phyloP scores from a whole-genome alignment of 495 filamentous ascomycete species.

The Podospora appendiculata region DNA sequence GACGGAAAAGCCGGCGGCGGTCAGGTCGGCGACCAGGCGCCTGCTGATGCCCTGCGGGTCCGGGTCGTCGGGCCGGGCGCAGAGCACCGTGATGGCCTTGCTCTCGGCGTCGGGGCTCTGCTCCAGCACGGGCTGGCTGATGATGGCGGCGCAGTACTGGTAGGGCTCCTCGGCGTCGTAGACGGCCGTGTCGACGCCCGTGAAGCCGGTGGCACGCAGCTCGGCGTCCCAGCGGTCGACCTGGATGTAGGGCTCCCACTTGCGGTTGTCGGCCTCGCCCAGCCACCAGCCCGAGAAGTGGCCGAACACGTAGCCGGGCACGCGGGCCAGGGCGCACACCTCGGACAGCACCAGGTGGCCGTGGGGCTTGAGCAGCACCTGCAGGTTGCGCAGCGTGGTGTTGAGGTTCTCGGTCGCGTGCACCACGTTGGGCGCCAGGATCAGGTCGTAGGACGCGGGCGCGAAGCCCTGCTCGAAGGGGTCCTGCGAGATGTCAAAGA shows the following conservation, averaged over 20 bases:
- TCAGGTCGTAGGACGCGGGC: slow-evolving; percentile 40
- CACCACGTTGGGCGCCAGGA: slow-evolving; percentile 46
- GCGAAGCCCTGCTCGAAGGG: slow-evolving; percentile 43
- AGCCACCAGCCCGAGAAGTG: slow-evolving; percentile 23
- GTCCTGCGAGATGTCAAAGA: slow-evolving; percentile 42
- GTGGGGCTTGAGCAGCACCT: slow-evolving; percentile 28
- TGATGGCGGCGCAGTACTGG: slow-evolving; percentile 3
- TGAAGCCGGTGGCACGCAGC: slow-evolving; percentile 35
- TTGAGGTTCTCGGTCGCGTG: slow-evolving; percentile 35
- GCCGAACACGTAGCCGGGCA: slow-evolving; percentile 28
- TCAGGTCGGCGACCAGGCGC: not conserved
- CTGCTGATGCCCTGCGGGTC: no score
- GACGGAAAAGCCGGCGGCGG: not conserved
- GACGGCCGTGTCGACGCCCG: slow-evolving; percentile 31
- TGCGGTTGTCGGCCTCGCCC: slow-evolving; percentile 36
- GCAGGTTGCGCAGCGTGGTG: slow-evolving; percentile 23
- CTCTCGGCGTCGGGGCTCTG: not conserved
- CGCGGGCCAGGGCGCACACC: slow-evolving; percentile 18
- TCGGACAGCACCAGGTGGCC: slow-evolving; percentile 34
- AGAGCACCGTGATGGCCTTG: slow-evolving; percentile 5
- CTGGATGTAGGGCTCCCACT: slow-evolving; percentile 16
- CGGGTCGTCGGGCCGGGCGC: not conserved
- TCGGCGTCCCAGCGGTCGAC: slow-evolving; percentile 29
- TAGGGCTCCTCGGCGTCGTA: slow-evolving; percentile 10
- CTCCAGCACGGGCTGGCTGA: not conserved